A percentile compares a stretch with the other conserved stretches of the same genome.
These are phyloP conservation scores for Hymenoscyphus salicellus DNA, from an alignment of 2,329 filamentous ascomycete genomes.

Conservation along the genomic window DNA sequence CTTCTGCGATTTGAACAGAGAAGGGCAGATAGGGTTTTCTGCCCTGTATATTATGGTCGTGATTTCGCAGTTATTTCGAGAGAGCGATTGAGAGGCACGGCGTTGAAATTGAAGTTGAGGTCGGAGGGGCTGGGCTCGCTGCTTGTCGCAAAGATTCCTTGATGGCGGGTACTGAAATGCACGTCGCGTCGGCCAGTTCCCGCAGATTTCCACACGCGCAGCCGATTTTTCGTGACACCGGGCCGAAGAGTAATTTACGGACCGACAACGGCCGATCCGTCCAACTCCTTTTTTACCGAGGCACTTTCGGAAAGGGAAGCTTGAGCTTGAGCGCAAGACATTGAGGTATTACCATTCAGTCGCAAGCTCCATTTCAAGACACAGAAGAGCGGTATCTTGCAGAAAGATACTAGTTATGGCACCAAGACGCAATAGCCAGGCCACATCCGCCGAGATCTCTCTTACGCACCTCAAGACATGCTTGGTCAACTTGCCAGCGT, in stretches of 20 bases:
- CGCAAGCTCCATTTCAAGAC: neutral
- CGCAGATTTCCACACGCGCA: neutral
- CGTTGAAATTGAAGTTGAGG: constrained; percentile 5
- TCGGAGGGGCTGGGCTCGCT: constrained; percentile 9
- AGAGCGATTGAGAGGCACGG: neutral
- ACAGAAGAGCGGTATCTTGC: neutral
- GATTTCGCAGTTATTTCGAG: neutral
- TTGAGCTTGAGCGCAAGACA: neutral
- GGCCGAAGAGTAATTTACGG: too few species aligned
- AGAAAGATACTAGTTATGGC: constrained; percentile 19
- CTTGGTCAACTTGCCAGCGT: constrained; percentile 84
- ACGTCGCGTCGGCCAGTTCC: neutral
- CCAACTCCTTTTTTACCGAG: too few species aligned
- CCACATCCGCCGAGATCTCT: constrained; percentile 76
- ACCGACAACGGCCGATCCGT: too few species aligned
- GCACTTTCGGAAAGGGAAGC: too few species aligned
- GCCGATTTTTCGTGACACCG: constrained; percentile 6
- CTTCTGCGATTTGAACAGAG: neutral
- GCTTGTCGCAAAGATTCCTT: constrained; percentile 23
- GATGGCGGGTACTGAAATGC: constrained; percentile 21
- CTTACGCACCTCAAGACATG: constrained; percentile 86
- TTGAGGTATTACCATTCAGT: neutral
- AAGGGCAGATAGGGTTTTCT: neutral
- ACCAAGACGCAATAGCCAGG: constrained; percentile 48
- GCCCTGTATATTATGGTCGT: neutral